Conservation (phyloP, 1,139 yeast species). For the Candida buenavistaensis region DNA sequence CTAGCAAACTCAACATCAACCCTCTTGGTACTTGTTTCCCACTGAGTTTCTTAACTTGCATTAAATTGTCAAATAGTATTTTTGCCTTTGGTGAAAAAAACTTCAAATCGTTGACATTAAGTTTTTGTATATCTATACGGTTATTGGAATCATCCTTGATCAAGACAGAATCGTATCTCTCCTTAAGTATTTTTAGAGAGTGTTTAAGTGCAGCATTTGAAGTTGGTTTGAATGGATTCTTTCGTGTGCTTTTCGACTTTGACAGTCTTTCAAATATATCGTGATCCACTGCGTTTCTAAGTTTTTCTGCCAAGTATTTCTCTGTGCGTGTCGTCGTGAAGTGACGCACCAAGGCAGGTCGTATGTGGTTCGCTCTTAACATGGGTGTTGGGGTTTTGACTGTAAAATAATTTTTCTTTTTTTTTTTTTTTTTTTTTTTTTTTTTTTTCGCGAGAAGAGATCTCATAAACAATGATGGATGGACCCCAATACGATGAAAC, state of each 20-base stretch:
- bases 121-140: constrained; percentile 14
- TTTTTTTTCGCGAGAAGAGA: not conserved
- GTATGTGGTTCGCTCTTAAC: constrained; percentile 1
- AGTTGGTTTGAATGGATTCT: not conserved
- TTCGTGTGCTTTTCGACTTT: not conserved
- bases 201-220: not conserved
- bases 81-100: constrained; percentile 20
- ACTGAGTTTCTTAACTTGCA: constrained; percentile 24
- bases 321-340: not conserved
- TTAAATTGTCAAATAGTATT: constrained; percentile 31
- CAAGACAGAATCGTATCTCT: constrained; percentile 19
- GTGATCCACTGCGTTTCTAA: not conserved
- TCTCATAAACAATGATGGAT: not conserved
- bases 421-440: no score
- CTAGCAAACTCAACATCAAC: constrained; percentile 52
- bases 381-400: no score
- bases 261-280: not conserved
- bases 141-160: constrained; percentile 17
- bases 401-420: not conserved
- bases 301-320: not conserved
- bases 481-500: constrained; percentile 1
- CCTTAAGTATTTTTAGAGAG: constrained; percentile 1
- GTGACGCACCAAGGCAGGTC: not conserved
- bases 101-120: constrained; percentile 22
- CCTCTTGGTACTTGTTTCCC: constrained; percentile 38